Percentiles rank a stretch among this genome's conserved stretches.
These are phyloP conservation scores for Fusarium armeniacum DNA, from an alignment of 2,329 filamentous ascomycete genomes.

Conservation along the genomic window DNA sequence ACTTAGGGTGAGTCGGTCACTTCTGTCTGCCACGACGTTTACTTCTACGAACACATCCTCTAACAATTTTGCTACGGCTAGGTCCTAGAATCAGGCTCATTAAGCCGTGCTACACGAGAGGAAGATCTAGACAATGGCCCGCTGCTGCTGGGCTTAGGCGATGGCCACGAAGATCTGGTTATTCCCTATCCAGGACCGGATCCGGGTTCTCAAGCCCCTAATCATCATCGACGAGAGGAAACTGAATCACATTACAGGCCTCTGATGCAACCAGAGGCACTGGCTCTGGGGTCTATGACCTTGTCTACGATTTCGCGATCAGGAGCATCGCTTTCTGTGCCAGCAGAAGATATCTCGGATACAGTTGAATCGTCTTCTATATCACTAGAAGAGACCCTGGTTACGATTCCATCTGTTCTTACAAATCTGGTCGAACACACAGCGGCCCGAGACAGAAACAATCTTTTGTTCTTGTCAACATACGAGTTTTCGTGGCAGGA, in stretches of 20 bases:
- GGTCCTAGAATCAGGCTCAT: rapidly evolving
- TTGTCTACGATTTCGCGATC: neutral
- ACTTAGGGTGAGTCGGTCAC: neutral
- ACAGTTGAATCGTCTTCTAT: too few relatives aligned
- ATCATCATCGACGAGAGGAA: rapidly evolving
- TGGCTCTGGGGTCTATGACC: rapidly evolving
- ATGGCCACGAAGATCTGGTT: neutral
- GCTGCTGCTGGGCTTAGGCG: neutral
- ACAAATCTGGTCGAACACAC: too few relatives aligned
- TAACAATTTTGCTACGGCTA: neutral
- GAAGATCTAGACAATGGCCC: neutral
- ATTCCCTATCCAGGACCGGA: rapidly evolving
- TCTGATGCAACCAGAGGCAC: rapidly evolving
- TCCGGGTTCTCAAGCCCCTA: rapidly evolving
- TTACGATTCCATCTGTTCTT: too few relatives aligned
- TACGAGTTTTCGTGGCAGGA: constrained; percentile 15
- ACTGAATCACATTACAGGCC: rapidly evolving
- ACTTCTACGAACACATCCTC: rapidly evolving
- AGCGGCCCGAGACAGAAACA: too few relatives aligned
- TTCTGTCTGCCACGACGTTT: too few relatives aligned
- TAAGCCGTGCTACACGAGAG: neutral
- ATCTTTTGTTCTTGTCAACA: rapidly evolving
- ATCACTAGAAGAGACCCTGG: too few relatives aligned
- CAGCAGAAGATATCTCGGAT: neutral
- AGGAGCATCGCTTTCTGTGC: neutral